Base-by-base conservation (phyloP, 2,329 filamentous ascomycete species). In the Diaporthe vexans region DNA sequence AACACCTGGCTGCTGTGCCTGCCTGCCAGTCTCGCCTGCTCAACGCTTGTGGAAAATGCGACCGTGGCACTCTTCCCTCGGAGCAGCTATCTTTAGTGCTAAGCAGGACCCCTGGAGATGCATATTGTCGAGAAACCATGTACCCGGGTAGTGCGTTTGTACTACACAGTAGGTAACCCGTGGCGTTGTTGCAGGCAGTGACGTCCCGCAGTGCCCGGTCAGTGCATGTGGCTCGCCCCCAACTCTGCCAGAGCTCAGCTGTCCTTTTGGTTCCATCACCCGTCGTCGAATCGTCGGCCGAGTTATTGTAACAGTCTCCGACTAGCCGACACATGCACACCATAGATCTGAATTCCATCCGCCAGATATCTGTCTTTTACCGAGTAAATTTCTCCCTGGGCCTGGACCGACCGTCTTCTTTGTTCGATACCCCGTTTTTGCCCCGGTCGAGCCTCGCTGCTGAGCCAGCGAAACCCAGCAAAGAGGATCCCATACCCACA, bases 401-500 rank as follows among this genome's bases (percentile, higher is more conserved):
- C 48, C 48, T 40, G 63, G 33, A 33, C 48, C 24, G 63, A 15
- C 21, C 26, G 21, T 51, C 52, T 13, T 21, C 63, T 35, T 40
- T 13, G 46, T 35, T n/a, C 48, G 33, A 52, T 13, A 54, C 33
- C 48, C 63, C 33, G 9, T 67, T 67, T 67, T 54, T 54, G 13
- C 7, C 48, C 33, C 29, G 29, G 46, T 35, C 61, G 46, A 52
- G 61, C 46, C 61, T 67, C 46, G 46, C 63, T 29, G 63, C 63
- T 51, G 63, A 40, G 48, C 48, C 19, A 52, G n/a, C 46, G 46
- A 67, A 52, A 37, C 46, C 63, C 15, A 68, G 33, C 7, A 54
- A 68, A 68, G 63, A 68, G 63, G 63, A 68, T 68, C 63, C 63
- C 21, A 40, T 68, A 68, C 33, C 63, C 63, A 68, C 63, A 68